phyloP scores from a whole-genome alignment of 768 basidiomycete genomes.

The Collybia sordida region DNA sequence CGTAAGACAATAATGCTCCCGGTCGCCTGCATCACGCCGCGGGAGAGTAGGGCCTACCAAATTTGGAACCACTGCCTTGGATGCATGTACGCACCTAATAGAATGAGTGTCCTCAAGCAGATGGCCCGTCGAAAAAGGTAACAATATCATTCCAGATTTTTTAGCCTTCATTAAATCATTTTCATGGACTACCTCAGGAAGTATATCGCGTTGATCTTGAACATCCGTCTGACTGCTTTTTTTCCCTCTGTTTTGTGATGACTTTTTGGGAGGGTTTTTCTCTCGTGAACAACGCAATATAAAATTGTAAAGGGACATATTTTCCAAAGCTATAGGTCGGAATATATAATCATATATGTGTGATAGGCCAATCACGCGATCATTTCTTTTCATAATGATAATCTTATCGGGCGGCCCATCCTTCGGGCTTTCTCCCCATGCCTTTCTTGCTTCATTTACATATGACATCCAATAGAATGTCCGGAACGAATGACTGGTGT shows the following conservation, averaged over 20 bases:
- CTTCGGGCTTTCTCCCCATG: slow-evolving; percentile 9
- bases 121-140: neutral
- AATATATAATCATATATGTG: slow-evolving; percentile 32
- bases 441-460: slow-evolving; percentile 19
- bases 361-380: slow-evolving; percentile 18
- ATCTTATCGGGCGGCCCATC: slow-evolving; percentile 17
- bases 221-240: no score
- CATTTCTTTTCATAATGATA: slow-evolving; percentile 13
- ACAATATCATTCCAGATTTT: neutral
- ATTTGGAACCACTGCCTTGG: neutral
- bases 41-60: slow-evolving; percentile 2
- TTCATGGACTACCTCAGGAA: neutral
- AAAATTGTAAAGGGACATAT: slow-evolving; percentile 28
- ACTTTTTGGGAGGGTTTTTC: neutral
- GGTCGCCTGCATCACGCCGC: slow-evolving; percentile 2
- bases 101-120: slow-evolving; percentile 1
- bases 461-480: slow-evolving; percentile 31
- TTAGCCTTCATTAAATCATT: neutral
- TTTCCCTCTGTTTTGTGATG: neutral
- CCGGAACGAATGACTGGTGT: slow-evolving; percentile 31
- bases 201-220: neutral
- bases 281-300: slow-evolving; percentile 11
- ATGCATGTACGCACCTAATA: neutral
- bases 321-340: slow-evolving; percentile 13
- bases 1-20: slow-evolving; percentile 4